A percentile compares a stretch with the other conserved stretches of the same genome.
These are phyloP conservation scores for Erythrophleum fordii DNA, from an alignment of 306 rosid species.

Conservation along the genomic window DNA sequence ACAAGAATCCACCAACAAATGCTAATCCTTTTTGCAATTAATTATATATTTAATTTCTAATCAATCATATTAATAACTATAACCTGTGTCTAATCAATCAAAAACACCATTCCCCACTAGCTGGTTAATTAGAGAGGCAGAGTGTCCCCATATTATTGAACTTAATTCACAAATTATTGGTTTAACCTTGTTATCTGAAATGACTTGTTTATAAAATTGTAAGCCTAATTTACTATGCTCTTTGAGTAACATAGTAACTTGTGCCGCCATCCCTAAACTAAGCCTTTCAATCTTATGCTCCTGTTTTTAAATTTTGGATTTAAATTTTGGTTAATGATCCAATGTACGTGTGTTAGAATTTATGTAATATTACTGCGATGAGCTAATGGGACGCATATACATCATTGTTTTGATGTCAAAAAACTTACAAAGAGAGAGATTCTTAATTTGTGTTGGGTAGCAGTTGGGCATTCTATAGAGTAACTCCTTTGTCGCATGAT, in stretches of 20 bases:
- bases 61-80: constrained; percentile 24
- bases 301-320: constrained; percentile 19
- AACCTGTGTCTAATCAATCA: constrained; percentile 31
- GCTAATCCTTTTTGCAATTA: constrained; percentile 22
- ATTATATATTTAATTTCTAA: constrained; percentile 37
- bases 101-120: constrained; percentile 37
- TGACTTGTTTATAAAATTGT: background rate
- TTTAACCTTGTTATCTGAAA: background rate
- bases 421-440: background rate
- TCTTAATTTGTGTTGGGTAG: constrained; percentile 3
- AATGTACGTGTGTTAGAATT: background rate
- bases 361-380: background rate
- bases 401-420: background rate
- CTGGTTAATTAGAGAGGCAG: constrained; percentile 33
- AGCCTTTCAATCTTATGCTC: background rate
- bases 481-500: constrained; percentile 26
- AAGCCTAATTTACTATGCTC: constrained; percentile 1
- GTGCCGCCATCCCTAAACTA: constrained; percentile 19
- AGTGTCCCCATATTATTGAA: constrained; percentile 37
- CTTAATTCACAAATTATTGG: constrained; percentile 12
- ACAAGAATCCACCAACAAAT: constrained; percentile 33
- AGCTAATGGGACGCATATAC: background rate
- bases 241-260: constrained; percentile 15
- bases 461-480: constrained; percentile 19
- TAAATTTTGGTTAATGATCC: constrained; percentile 5